These are phyloP conservation scores for Rhizophagus clarus DNA, from an alignment of 192 early-diverging fungal genomes.

Conservation along the genomic window DNA sequence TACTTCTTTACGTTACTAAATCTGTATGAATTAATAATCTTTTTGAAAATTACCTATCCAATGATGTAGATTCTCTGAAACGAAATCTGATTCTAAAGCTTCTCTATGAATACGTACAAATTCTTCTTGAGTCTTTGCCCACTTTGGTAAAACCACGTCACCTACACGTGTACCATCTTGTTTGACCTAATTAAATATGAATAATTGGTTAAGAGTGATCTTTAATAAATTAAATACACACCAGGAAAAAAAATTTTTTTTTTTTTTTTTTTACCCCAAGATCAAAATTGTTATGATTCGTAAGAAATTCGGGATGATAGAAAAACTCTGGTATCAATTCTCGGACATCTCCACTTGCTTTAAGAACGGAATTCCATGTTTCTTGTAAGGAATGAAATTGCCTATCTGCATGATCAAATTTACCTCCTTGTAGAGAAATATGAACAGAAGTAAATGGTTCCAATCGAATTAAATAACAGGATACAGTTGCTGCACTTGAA, in stretches of 20 bases:
- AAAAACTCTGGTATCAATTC: conserved; percentile 94
- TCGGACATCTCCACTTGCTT: conserved; percentile 72
- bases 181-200: neutral
- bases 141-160: conserved; percentile 68
- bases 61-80: conserved; percentile 72
- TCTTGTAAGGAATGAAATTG: conserved; percentile 68
- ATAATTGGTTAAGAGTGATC: neutral
- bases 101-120: conserved; percentile 85
- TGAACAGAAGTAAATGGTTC: conserved; percentile 74
- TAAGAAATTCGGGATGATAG: conserved; percentile 84
- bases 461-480: conserved; percentile 77
- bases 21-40: neutral
- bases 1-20: too few species aligned
- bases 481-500: conserved; percentile 80
- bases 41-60: conserved; percentile 56
- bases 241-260: too few species aligned
- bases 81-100: conserved; percentile 73
- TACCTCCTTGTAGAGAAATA: conserved; percentile 58
- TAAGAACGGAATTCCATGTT: conserved; percentile 57
- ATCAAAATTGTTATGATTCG: conserved; percentile 61
- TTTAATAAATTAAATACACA: neutral
- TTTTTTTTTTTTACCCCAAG: conserved; percentile 40
- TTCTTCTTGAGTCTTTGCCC: conserved; percentile 76
- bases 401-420: conserved; percentile 77
- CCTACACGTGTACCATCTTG: conserved; percentile 19